A percentile compares a stretch with the other conserved stretches of the same genome.
phyloP scores from a whole-genome alignment of 129 eudicot genomes.

The Pseudognaphalium luteoalbum region DNA sequence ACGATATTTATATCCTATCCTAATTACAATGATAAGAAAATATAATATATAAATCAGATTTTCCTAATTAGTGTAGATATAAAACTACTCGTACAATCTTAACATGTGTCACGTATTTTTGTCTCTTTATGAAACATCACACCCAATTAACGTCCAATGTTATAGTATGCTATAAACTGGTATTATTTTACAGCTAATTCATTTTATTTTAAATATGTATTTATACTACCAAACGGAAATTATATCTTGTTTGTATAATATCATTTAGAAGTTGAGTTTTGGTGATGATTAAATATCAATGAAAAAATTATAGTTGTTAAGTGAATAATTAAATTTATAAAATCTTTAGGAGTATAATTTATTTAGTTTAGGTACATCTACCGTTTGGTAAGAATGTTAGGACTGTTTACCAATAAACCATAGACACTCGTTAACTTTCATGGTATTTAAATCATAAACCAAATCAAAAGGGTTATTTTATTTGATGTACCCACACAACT shows the following conservation, averaged over 20 bases:
- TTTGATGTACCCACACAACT: too few species aligned
- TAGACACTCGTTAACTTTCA: neutral
- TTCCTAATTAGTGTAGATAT: neutral
- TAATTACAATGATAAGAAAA: neutral
- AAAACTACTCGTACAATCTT: neutral
- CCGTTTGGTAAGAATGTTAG: conserved; percentile 1
- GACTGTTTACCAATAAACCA: neutral
- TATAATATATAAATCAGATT: too few species aligned
- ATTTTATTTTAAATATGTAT: neutral
- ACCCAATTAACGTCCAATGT: neutral
- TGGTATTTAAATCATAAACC: neutral
- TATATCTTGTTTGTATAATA: neutral
- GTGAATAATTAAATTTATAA: neutral
- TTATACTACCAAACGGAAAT: neutral
- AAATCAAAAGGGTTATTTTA: too few species aligned
- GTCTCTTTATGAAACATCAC: neutral
- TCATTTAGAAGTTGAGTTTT: neutral
- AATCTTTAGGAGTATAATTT: neutral
- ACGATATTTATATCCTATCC: neutral
- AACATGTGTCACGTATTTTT: neutral
- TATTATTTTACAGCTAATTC: neutral
- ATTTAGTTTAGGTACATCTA: neutral
- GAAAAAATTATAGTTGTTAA: neutral
- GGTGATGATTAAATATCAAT: neutral
- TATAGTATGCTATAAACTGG: neutral